A percentile compares a stretch with the other conserved stretches of the same genome.
These are phyloP conservation scores for Fistulinella cinereoalba DNA, from an alignment of 1,284 basidiomycete genomes.

Conservation along the genomic window DNA sequence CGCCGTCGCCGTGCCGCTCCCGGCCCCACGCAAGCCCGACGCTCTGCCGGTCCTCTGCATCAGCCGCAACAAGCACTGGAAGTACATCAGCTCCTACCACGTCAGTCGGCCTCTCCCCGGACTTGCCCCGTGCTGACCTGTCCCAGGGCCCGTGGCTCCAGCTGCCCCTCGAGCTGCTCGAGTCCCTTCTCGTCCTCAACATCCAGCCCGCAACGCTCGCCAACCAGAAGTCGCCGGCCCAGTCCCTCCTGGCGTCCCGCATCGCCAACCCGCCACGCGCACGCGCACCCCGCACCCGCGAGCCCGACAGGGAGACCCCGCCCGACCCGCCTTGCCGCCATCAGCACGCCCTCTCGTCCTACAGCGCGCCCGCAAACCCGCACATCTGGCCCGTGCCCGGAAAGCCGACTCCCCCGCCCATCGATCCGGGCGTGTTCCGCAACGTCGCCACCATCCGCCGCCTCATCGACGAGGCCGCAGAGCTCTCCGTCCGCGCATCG, in stretches of 20 bases:
- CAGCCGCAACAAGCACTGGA: constrained; percentile 84
- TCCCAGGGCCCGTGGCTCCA: constrained; percentile 80
- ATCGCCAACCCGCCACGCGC: constrained; percentile 23
- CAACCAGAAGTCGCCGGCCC: constrained; percentile 43
- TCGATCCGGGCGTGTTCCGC: constrained; percentile 80
- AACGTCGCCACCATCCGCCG: constrained; percentile 68
- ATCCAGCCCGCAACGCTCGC: constrained; percentile 64
- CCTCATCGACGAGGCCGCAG: constrained; percentile 81
- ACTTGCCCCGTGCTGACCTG: neutral
- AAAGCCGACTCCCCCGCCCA: constrained; percentile 71
- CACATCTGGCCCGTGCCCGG: constrained; percentile 54
- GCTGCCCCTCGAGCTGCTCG: constrained; percentile 76
- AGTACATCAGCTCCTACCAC: constrained; percentile 84
- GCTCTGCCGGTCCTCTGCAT: constrained; percentile 68
- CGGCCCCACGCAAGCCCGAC: constrained; percentile 13
- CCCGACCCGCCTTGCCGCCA: constrained; percentile 50
- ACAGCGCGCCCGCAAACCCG: constrained; percentile 37
- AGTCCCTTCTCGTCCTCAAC: constrained; percentile 74
- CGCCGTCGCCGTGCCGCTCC: neutral
- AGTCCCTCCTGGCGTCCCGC: constrained; percentile 29
- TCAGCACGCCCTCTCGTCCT: constrained; percentile 35
- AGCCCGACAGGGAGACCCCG: constrained; percentile 46
- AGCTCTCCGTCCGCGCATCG: constrained; percentile 75
- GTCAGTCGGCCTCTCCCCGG: constrained; percentile 40
- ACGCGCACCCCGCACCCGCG: constrained; percentile 28